Conservation (phyloP, 2,329 filamentous ascomycete species). For the Xylaria sp. region DNA sequence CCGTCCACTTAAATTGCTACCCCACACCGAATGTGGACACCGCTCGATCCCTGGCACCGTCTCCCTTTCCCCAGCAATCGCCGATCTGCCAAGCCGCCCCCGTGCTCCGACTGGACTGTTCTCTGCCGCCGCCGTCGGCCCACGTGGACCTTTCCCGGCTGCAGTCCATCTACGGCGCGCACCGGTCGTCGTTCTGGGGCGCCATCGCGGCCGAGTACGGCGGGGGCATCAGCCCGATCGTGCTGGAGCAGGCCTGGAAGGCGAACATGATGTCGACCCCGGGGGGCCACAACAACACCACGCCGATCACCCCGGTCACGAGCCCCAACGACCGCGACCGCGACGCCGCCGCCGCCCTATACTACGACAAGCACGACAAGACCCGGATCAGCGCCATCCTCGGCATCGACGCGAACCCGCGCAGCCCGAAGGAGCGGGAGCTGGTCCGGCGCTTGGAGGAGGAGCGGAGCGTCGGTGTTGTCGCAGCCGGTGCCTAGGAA, state of each 20-base stretch:
- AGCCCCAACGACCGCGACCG: conserved; percentile 55
- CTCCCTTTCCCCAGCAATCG: conserved; percentile 46
- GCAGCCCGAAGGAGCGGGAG: conserved; percentile 60
- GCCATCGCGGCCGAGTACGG: conserved; percentile 74
- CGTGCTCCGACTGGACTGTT: conserved; percentile 64
- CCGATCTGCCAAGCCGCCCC: conserved; percentile 44
- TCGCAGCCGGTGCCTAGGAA: conserved; percentile 37
- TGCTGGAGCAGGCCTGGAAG: conserved; percentile 73
- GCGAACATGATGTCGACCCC: conserved; percentile 47
- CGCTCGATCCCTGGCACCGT: conserved; percentile 48
- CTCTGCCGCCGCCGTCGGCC: conserved; percentile 43
- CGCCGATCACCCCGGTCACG: conserved; percentile 56
- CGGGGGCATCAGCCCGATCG: conserved; percentile 59
- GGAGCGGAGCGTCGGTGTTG: conserved; percentile 43
- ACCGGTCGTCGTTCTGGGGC: conserved; percentile 74
- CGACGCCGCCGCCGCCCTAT: no score
- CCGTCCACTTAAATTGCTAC: conserved; percentile 44
- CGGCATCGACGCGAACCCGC: conserved; percentile 60
- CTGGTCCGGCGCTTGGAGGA: conserved; percentile 60
- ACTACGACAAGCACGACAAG: conserved; percentile 51
- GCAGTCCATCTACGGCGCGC: conserved; percentile 68
- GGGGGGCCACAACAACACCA: conserved; percentile 40
- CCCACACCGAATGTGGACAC: conserved; percentile 45
- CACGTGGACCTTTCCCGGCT: conserved; percentile 68
- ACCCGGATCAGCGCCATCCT: conserved; percentile 66